A percentile compares a stretch with the other conserved stretches of the same genome.
Evolutionary conservation across 768 basidiomycete species (phyloP).

Genomic region (Collybiopsis luxurians): DNA sequence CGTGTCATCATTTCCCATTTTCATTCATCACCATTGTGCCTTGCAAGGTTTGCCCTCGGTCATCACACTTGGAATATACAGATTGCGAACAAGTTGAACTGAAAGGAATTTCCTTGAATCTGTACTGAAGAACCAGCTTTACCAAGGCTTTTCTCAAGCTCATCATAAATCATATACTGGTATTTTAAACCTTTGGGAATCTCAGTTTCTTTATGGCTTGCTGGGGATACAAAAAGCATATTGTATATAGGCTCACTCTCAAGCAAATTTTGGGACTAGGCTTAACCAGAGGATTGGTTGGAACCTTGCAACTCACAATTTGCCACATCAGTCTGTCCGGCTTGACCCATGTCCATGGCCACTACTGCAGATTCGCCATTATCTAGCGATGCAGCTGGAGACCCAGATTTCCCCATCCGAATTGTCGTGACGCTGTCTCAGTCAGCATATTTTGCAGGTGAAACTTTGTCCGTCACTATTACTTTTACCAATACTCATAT

Average conservation of each 20-base stretch:
- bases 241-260: no score
- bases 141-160: not conserved
- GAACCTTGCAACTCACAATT: not conserved
- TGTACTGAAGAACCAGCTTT: no score
- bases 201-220: not conserved
- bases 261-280: no score
- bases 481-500: slow-evolving; percentile 77
- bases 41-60: no score
- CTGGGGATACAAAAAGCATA: no score
- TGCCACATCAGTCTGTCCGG: slow-evolving; percentile 1
- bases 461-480: slow-evolving; percentile 79
- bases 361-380: not conserved
- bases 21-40: no score
- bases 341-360: no score
- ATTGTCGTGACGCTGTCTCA: slow-evolving; percentile 77
- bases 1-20: not conserved
- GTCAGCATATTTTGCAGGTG: slow-evolving; percentile 92
- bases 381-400: slow-evolving; percentile 1
- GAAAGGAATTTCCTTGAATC: not conserved
- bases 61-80: no score
- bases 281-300: not conserved
- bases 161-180: not conserved
- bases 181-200: no score
- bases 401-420: slow-evolving; percentile 50
- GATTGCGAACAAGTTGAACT: not conserved